Conservation (phyloP, 1,139 yeast genomes). For the Debaryomyces psychrophilus region DNA sequence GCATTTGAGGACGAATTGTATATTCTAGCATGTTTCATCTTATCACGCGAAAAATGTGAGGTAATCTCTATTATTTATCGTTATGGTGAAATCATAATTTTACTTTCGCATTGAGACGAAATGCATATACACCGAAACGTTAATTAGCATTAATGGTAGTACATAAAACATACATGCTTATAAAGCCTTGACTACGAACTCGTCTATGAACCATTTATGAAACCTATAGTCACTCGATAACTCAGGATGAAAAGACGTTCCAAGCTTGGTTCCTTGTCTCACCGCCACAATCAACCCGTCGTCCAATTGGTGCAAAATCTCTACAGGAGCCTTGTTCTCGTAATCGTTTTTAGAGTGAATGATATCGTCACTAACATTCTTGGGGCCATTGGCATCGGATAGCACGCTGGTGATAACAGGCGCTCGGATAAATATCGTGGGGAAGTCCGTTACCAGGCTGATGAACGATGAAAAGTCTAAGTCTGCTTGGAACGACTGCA, state of each 20-base stretch:
- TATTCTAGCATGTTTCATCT: conserved; percentile 37
- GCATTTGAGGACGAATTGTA: conserved; percentile 18
- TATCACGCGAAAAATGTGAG: background rate
- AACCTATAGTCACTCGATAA: conserved; percentile 60
- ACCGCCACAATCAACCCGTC: conserved; percentile 67
- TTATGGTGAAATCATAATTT: background rate
- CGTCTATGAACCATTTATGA: conserved; percentile 72
- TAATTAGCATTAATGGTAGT: background rate
- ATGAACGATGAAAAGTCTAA: conserved; percentile 56
- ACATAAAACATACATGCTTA: background rate
- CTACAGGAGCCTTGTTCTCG: conserved; percentile 35
- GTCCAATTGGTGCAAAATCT: conserved; percentile 45
- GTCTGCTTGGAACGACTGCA: conserved; percentile 60
- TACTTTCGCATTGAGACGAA: conserved; percentile 3
- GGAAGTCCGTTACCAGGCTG: conserved; percentile 44
- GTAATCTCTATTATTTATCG: background rate
- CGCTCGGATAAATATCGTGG: conserved; percentile 75
- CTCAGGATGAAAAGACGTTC: conserved; percentile 86
- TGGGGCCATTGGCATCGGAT: conserved; percentile 12
- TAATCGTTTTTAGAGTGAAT: conserved; percentile 32
- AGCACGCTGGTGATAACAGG: conserved; percentile 62
- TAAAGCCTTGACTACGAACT: conserved; percentile 43
- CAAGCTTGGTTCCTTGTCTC: conserved; percentile 65
- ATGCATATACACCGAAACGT: background rate
- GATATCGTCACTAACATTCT: conserved; percentile 23